These are phyloP conservation scores for Pichia sp. DNA, from an alignment of 1,139 yeast genomes.

Conservation along the genomic window DNA sequence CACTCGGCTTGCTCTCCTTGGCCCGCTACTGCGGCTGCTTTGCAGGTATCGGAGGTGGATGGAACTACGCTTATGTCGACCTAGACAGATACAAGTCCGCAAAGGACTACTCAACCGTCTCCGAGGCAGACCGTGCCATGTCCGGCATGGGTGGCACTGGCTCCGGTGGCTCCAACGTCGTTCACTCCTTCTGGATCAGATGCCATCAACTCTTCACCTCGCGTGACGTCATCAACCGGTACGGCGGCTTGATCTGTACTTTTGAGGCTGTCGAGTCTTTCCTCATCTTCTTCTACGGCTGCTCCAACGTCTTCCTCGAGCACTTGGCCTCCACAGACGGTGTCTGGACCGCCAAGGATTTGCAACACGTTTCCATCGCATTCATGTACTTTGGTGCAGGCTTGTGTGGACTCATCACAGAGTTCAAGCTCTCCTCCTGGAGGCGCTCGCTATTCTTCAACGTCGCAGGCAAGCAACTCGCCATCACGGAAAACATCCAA, in stretches of 20 bases:
- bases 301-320: constrained; percentile 83
- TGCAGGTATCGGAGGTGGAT: constrained; percentile 75
- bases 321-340: constrained; percentile 75
- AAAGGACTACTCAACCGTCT: constrained; percentile 14
- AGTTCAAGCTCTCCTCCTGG: constrained; percentile 50
- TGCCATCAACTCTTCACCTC: constrained; percentile 2
- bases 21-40: constrained; percentile 86
- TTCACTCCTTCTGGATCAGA: constrained; percentile 7
- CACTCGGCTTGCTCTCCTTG: constrained; percentile 69
- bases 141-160: constrained; percentile 12
- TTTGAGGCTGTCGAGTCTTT: constrained; percentile 84
- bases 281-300: constrained; percentile 80
- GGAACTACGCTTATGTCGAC: constrained; percentile 62
- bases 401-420: constrained; percentile 80
- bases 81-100: neutral
- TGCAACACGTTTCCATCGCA: constrained; percentile 93
- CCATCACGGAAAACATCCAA: constrained; percentile 6
- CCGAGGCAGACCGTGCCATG: neutral
- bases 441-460: constrained; percentile 38
- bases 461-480: constrained; percentile 27
- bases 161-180: constrained; percentile 9
- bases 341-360: constrained; percentile 84
- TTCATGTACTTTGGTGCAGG: constrained; percentile 93
- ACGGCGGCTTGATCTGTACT: constrained; percentile 42
- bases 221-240: constrained; percentile 1